Evolutionary conservation across 306 rosid species (phyloP), one percentile per base, ranked within the genome.

Genomic region (Senna siamea): DNA sequence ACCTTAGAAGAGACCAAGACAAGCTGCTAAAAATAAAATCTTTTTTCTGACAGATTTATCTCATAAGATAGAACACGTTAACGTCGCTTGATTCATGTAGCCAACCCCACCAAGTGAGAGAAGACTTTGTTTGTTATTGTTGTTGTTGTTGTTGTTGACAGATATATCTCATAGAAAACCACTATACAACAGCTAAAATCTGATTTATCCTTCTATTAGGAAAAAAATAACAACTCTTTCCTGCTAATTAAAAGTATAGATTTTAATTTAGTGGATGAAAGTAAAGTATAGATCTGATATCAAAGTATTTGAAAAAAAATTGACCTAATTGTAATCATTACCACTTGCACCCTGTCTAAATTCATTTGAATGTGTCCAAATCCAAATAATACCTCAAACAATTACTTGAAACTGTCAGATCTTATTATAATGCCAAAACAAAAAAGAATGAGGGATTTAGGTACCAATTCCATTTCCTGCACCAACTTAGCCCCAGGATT

Each of bases 361-460:
- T 40, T 35, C 48, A 35, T 37, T 66, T 30, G 52, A 35, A 34
- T 60, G 51, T 30, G 60, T 5, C 62, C 62, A 5, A 4, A 54
- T 50, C 60, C 70, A 60, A 10, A 63, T 32, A 57, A 48, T 10
- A 58, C 32, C 44, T 22, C 52, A 47, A 68, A 69, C 54, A 37
- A 48, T 59, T 17, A 61, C 20, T 18, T 41, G 17, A 11, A 77
- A 60, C 55, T 18, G 40, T 53, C 9, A 15, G 46, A 69, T 12
- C 18, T 59, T 11, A 61, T 11, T 60, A 40, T 46, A 53, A 19
- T 9, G 26, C 40, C 37, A 40, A 73, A 18, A 60, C 13, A 43
- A 59, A 59, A 55, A 59, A 15, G 65, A 59, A 59, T 14, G 18
- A 61, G 41, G 23, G 9, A 58, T 28, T 47, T 47, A 73, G 77